Evolutionary conservation across 1,284 basidiomycete species (phyloP), one percentile per base, ranked within the genome.

Genomic region (Trichosporon sp.): DNA sequence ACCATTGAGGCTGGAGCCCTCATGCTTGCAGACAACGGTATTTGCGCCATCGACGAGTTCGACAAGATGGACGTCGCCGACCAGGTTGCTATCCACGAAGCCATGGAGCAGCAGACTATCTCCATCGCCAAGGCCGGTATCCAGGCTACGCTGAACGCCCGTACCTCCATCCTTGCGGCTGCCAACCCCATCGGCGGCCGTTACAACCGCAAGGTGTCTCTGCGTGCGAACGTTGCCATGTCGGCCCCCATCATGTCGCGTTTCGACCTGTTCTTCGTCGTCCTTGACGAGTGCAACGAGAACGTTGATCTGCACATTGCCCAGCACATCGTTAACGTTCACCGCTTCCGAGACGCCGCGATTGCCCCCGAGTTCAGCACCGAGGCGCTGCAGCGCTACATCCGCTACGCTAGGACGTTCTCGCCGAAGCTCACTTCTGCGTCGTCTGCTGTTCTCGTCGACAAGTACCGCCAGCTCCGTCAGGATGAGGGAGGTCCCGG

Each of bases 41-140:
- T 99, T 81, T 99, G 97, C 79, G 95, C 96, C 15, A 99, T 99
- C 78, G 97, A 99, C 85, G 97, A 99, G 83, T 99, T 99, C 81
- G 96, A 99, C 88, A 99, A 99, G 85, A 99, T 99, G 97, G 96
- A 99, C 82, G 89, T 98, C 62, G 90, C 93, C 2, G 97, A 99
- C 83, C 97, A 99, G 82, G 95, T 99, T 56, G 97, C 97, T 38
- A 99, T 99, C 75, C 97, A 99, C 87, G 96, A 99, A 87, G 95
- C 97, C 1, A 99, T 99, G 96, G 96, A 99, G 89, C 96, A 99
- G 84, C 96, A 99, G 85, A 99, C 96, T 1, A 98, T 99, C 78
- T 98, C 95, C 38, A 98, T 99, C 75, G 97, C 97, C 66, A 99
- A 99, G 83, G 97, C 97, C 2, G 97, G 97, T 72, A 98, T 99